Evolutionary conservation across 1,139 yeast species (phyloP).

Genomic region (Hyphopichia fennica): DNA sequence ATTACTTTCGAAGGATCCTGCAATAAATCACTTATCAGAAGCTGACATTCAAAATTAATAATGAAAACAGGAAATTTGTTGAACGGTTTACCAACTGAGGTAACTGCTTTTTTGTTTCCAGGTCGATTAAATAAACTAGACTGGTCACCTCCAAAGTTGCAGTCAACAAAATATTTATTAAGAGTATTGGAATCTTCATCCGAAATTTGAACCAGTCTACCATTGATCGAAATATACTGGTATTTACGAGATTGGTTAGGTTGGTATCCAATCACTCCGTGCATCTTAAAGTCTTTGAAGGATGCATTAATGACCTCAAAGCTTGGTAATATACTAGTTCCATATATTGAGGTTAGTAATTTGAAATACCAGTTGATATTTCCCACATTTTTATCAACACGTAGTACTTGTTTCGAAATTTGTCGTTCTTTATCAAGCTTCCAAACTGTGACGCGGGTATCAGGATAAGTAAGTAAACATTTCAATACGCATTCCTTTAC

Average conservation of each 20-base stretch:
- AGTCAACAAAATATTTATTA: slow-evolving; percentile 21
- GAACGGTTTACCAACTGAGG: neutral
- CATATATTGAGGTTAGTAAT: slow-evolving; percentile 18
- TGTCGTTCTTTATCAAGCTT: neutral
- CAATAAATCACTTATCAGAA: slow-evolving; percentile 31
- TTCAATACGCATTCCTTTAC: slow-evolving; percentile 36
- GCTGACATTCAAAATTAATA: slow-evolving; percentile 30
- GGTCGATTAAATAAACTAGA: neutral
- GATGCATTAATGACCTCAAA: slow-evolving; percentile 19
- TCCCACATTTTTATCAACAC: neutral
- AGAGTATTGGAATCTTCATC: slow-evolving; percentile 23
- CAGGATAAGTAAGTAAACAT: slow-evolving; percentile 27
- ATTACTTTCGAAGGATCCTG: slow-evolving; percentile 44
- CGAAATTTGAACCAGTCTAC: slow-evolving; percentile 26
- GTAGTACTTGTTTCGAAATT: neutral
- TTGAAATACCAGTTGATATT: neutral
- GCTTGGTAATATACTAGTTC: slow-evolving; percentile 11
- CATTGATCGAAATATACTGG: slow-evolving; percentile 52
- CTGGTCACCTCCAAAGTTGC: neutral
- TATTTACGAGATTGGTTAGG: slow-evolving; percentile 32
- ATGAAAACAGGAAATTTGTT: slow-evolving; percentile 38
- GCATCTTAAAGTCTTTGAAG: slow-evolving; percentile 22
- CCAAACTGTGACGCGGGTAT: slow-evolving; percentile 10
- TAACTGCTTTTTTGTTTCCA: neutral
- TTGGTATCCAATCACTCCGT: slow-evolving; percentile 28